Evolutionary conservation across 345 rosid species (phyloP), one percentile per base, ranked within the genome.

Genomic region (Syzygium jambos): DNA sequence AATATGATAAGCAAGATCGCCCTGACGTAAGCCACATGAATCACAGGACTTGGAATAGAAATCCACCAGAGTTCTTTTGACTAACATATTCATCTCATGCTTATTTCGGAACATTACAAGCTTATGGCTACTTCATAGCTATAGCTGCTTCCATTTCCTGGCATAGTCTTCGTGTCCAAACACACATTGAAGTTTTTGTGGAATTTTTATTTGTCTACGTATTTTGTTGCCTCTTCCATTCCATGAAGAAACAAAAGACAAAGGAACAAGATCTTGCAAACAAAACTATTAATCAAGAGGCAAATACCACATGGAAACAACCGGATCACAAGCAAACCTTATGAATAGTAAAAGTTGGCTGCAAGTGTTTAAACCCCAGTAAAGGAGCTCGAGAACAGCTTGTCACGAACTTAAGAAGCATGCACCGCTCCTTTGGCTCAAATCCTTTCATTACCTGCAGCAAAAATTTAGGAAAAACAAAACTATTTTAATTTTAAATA

Each of bases 301-400:
- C 68, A 54, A 77, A 52, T 10, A 54, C n/a, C 51, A 52, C 11
- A 30, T 12, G 51, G 29, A 78, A 84, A 43, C 34, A 19, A 55
- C 38, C 65, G 78, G 88, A 87, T 87, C 65, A 87, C 61, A 61
- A 86, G 56, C 92, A 52, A 86, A 95, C 98, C 95, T 98, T 98
- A 90, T 95, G 99, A 90, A 98, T 94, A 27, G 96, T 98, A 92
- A 96, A 98, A 78, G 97, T 90, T 87, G 99, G 99, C 90, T 94
- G 98, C 94, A 96, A 92, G 92, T 96, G 94, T 90, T 95, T 96
- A 93, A 98, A 98, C 82, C 99, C 98, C 68, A 95, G 96, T 85
- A 95, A 95, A 87, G 99, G 99, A 91, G 96, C 96, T 85, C 98
- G 95, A 86, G 98, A 96, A 92, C 99, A 98, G 91, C 99, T 98